A percentile compares a stretch with the other conserved stretches of the same genome.
Evolutionary conservation across 2,329 filamentous ascomycete species (phyloP).

Genomic region (Calonectria henricotiae): DNA sequence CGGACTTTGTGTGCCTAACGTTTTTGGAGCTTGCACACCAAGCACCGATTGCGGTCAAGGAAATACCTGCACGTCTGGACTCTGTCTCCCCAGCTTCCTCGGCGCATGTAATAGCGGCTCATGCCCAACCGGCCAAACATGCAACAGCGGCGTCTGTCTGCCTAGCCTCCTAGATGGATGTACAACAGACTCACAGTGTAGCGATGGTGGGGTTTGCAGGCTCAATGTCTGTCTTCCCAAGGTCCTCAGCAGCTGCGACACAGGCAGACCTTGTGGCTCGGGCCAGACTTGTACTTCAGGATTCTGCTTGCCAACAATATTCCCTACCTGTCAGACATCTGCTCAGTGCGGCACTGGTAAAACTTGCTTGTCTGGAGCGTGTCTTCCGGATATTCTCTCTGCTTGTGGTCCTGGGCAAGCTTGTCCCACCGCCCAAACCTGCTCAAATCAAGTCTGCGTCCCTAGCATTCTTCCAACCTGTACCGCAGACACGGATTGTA

Average conservation of each 20-base stretch:
- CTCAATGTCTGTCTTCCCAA: conserved; percentile 27
- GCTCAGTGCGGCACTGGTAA: conserved; percentile 11
- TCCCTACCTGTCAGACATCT: conserved; percentile 8
- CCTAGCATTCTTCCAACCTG: conserved; percentile 22
- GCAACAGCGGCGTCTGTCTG: conserved; percentile 23
- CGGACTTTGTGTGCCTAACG: conserved; percentile 28
- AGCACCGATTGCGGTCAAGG: conserved; percentile 17
- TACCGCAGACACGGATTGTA: conserved; percentile 4
- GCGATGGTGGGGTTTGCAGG: conserved; percentile 12
- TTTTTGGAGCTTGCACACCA: conserved; percentile 7
- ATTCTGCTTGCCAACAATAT: conserved; percentile 8
- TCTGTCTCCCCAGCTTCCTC: conserved; percentile 25
- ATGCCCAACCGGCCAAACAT: conserved; percentile 21
- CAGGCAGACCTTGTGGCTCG: background rate
- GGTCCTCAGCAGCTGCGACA: conserved; percentile 4
- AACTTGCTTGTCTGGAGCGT: background rate
- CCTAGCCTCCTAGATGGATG: background rate
- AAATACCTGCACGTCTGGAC: conserved; percentile 26
- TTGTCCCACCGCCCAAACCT: conserved; percentile 7
- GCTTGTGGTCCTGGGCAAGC: conserved; percentile 14
- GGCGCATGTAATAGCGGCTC: conserved; percentile 9
- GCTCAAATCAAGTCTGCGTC: conserved; percentile 17
- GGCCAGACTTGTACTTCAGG: conserved; percentile 15
- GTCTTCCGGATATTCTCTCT: conserved; percentile 6
- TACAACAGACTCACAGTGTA: conserved; percentile 13